These are phyloP conservation scores for Citrullus amarus DNA, from an alignment of 306 rosid genomes.

Conservation along the genomic window DNA sequence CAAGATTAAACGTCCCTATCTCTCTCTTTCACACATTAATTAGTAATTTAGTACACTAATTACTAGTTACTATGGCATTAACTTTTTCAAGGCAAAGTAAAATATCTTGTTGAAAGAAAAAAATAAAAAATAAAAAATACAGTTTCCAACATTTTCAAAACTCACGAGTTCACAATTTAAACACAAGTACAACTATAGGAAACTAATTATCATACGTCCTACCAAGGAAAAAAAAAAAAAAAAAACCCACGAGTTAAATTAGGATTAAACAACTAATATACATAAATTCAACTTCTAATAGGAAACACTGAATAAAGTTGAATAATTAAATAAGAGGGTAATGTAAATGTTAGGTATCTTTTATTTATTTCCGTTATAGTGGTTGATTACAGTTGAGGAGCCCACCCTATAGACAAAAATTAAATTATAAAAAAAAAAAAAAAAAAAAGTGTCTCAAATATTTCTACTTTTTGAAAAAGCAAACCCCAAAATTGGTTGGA, in stretches of 20 bases:
- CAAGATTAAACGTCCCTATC: not conserved
- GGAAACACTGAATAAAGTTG: not conserved
- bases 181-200: no score
- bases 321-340: not conserved
- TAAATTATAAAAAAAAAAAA: no score
- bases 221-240: not conserved
- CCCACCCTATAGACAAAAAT: not conserved
- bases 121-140: not conserved
- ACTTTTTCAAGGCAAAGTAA: not conserved
- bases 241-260: no score
- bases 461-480: slow-evolving; percentile 20
- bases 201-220: no score
- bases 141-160: not conserved
- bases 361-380: slow-evolving; percentile 43
- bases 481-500: not conserved
- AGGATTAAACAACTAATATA: no score
- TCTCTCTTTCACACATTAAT: not conserved
- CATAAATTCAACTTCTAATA: not conserved
- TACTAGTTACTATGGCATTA: not conserved
- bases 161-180: not conserved
- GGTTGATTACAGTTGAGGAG: slow-evolving; percentile 56
- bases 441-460: not conserved
- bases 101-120: not conserved
- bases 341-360: not conserved
- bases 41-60: not conserved